These are phyloP conservation scores for Bombardia bombarda DNA, from an alignment of 495 filamentous ascomycete species.

Conservation along the genomic window DNA sequence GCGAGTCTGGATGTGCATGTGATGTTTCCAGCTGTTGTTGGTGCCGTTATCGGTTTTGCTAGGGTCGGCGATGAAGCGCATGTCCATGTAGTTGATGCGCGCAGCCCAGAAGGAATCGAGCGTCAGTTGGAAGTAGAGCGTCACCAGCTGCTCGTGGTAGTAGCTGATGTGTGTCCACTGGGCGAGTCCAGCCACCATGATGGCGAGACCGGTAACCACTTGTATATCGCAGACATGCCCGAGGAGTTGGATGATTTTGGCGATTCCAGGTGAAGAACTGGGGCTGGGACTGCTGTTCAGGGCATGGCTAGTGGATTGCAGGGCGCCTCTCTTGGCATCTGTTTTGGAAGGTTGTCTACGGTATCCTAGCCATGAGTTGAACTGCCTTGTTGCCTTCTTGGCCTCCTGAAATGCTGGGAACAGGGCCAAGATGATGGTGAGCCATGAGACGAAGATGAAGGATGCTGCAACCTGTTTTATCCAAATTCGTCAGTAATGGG, in stretches of 20 bases:
- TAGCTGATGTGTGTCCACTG: background rate
- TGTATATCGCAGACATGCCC: slow-evolving; percentile 1
- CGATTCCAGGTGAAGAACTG: too few species aligned
- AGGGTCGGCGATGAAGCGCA: background rate
- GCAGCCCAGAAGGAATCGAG: slow-evolving; percentile 2
- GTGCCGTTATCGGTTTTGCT: background rate
- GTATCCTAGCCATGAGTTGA: background rate
- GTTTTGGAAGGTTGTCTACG: background rate
- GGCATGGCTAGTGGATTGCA: background rate
- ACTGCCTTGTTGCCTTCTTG: background rate
- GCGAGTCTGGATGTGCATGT: background rate
- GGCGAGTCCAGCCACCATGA: background rate
- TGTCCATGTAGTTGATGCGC: slow-evolving; percentile 2
- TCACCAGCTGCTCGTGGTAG: slow-evolving; percentile 1
- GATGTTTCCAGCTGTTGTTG: background rate
- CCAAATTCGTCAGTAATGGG: background rate
- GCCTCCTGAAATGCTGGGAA: background rate
- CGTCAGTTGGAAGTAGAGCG: background rate
- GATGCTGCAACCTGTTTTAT: background rate
- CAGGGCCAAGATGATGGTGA: background rate
- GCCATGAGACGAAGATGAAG: background rate
- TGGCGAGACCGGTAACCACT: background rate
- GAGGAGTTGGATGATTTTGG: background rate
- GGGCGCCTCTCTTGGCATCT: background rate
- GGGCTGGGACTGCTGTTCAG: background rate